Evolutionary conservation across 768 basidiomycete species (phyloP).

Genomic region (Lyophyllum atratum): DNA sequence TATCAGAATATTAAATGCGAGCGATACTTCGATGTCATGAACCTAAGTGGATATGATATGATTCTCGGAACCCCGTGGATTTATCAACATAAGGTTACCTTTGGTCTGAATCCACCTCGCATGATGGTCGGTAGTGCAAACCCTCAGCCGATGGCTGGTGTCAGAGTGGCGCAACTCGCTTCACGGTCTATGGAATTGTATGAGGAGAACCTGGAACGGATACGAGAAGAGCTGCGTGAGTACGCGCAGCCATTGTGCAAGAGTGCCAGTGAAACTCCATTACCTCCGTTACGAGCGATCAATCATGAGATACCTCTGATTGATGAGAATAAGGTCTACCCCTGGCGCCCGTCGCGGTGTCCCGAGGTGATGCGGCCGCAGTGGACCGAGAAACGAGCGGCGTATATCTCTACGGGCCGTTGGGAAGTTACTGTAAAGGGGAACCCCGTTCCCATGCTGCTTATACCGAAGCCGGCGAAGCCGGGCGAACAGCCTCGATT

Average conservation of each 20-base stretch:
- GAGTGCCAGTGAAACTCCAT: not conserved
- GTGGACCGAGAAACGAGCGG: slow-evolving; percentile 13
- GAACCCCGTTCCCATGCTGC: not conserved
- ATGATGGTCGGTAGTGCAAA: not conserved
- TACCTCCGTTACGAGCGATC: slow-evolving; percentile 29
- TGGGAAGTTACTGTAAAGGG: slow-evolving; percentile 2
- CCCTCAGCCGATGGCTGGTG: not conserved
- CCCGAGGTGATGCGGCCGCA: slow-evolving; percentile 8
- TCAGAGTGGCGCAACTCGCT: not conserved
- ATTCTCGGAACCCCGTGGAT: slow-evolving; percentile 3
- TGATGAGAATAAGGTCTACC: slow-evolving; percentile 29
- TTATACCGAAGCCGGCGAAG: not conserved
- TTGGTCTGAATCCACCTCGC: not conserved
- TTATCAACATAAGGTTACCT: slow-evolving; percentile 1
- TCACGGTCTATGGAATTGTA: slow-evolving; percentile 2
- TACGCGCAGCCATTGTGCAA: not conserved
- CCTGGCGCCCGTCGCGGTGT: slow-evolving; percentile 14
- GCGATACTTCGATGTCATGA: slow-evolving; percentile 19
- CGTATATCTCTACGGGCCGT: slow-evolving; percentile 3
- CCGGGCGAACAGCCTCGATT: not conserved
- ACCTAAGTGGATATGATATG: slow-evolving; percentile 3
- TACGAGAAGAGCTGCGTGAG: not conserved
- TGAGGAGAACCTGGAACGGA: not conserved
- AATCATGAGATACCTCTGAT: slow-evolving; percentile 38
- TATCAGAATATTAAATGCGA: slow-evolving; percentile 33